These are phyloP conservation scores for Bromus sterilis DNA, from an alignment of 176 grass and related monocot species.

Conservation along the genomic window DNA sequence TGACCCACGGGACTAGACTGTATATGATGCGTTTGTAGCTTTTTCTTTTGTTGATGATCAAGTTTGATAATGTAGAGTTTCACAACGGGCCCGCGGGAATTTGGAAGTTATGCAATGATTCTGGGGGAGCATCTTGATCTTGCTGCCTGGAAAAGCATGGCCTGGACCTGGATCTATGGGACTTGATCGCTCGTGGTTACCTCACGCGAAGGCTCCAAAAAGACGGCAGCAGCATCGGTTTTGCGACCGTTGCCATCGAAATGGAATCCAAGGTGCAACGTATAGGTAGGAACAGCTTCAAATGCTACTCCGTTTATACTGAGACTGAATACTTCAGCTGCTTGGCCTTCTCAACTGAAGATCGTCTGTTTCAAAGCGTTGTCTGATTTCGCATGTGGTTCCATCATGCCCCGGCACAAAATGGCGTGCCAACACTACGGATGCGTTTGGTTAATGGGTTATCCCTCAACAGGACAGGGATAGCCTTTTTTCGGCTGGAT, in stretches of 20 bases:
- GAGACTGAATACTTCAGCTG: background rate
- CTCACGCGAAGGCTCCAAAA: slow-evolving; percentile 22
- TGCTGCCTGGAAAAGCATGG: background rate
- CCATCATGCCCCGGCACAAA: background rate
- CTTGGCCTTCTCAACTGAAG: background rate
- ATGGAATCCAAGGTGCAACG: slow-evolving; percentile 26
- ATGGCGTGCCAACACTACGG: background rate
- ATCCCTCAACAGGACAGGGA: no score
- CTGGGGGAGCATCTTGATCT: background rate
- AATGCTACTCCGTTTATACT: background rate
- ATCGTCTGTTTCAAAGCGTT: background rate
- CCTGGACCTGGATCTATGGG: background rate
- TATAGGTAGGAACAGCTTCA: background rate
- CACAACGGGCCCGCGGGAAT: background rate
- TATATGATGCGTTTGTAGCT: background rate
- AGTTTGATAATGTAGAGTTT: background rate
- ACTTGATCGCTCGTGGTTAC: background rate
- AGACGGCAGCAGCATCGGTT: background rate
- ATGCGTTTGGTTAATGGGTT: no score
- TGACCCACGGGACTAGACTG: background rate
- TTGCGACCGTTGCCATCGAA: background rate
- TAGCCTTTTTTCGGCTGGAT: no score
- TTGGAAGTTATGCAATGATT: background rate
- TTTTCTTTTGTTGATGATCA: background rate
- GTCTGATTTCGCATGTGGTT: background rate